Evolutionary conservation across 306 rosid species (phyloP).

Genomic region (Prunus persica): Prunus_persica_NCBIv2 NC_034014.1:20725001-20725500

Average conservation of each 20-base stretch:
- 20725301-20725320: background rate
- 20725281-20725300: background rate
- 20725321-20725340: background rate
- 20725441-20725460: constrained; percentile 10
- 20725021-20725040: background rate
- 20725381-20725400: constrained; percentile 53
- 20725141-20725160: no score
- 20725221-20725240: no score
- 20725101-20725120: constrained; percentile 38
- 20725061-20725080: background rate
- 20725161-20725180: no score
- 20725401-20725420: constrained; percentile 52
- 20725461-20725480: background rate
- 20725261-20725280: no score
- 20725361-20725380: background rate
- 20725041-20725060: background rate
- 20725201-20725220: no score
- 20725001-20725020: no score
- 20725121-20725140: no score
- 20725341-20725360: no score
- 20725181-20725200: no score
- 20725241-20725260: background rate
- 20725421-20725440: constrained; percentile 94
- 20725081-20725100: background rate
- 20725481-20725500: background rate